Conservation (phyloP, 495 filamentous ascomycete genomes). For the Daldinia grandis region DNA sequence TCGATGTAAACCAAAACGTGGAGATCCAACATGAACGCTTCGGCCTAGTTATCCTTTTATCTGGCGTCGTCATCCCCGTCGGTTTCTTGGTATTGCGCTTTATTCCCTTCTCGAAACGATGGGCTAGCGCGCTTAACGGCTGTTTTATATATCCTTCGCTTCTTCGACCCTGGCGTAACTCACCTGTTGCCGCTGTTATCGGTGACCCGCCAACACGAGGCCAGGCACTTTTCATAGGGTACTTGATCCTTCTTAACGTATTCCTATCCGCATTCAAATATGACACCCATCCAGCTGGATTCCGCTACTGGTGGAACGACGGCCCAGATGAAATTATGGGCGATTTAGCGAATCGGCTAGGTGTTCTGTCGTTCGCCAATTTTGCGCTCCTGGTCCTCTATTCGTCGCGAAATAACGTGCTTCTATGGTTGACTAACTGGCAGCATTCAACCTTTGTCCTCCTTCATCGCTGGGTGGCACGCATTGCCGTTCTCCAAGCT, state of each 20-base stretch:
- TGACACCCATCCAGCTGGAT: conserved; percentile 28
- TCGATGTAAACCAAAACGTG: conserved; percentile 2
- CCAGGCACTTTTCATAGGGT: conserved; percentile 50
- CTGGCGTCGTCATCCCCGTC: conserved; percentile 32
- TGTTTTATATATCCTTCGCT: conserved; percentile 17
- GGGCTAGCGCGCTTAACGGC: neutral
- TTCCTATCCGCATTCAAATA: conserved; percentile 48
- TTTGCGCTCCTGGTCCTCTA: conserved; percentile 51
- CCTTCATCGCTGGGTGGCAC: conserved; percentile 57
- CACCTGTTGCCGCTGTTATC: conserved; percentile 15
- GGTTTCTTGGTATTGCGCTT: conserved; percentile 31
- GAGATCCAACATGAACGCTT: conserved; percentile 3
- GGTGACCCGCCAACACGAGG: conserved; percentile 51
- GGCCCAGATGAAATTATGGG: conserved; percentile 42
- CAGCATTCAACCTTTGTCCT: conserved; percentile 53
- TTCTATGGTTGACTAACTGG: conserved; percentile 57
- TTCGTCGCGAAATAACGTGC: conserved; percentile 52
- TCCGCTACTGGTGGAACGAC: conserved; percentile 39
- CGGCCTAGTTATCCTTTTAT: conserved; percentile 18
- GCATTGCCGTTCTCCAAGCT: conserved; percentile 48
- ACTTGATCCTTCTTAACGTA: conserved; percentile 51
- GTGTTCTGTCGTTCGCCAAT: conserved; percentile 43
- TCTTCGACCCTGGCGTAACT: conserved; percentile 9
- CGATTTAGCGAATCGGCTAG: conserved; percentile 52
- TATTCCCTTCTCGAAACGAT: conserved; percentile 29